Evolutionary conservation across 352 stramenopile genomes (phyloP).

Genomic region (Phytopythium delawarense): DNA sequence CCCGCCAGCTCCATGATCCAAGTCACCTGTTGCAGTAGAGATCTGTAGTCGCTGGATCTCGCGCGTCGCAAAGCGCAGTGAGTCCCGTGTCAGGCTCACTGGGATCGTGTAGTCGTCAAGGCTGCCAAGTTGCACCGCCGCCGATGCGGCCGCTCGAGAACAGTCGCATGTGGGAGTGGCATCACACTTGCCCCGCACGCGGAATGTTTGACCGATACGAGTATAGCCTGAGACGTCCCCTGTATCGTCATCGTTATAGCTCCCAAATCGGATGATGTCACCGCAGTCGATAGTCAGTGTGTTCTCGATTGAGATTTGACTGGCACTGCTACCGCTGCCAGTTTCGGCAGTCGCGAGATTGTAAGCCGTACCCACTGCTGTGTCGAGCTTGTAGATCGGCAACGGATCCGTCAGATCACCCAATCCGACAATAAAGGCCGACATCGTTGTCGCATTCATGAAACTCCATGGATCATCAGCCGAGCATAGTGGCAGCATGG

Average conservation of each 20-base stretch:
- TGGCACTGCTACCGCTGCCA: slow-evolving; percentile 24
- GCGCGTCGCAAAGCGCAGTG: slow-evolving; percentile 35
- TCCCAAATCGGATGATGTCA: slow-evolving; percentile 62
- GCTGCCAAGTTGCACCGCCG: slow-evolving; percentile 39
- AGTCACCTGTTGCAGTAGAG: slow-evolving; percentile 17
- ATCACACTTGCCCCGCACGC: slow-evolving; percentile 59
- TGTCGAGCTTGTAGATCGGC: slow-evolving; percentile 55
- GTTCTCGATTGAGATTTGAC: slow-evolving; percentile 27
- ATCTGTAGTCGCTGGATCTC: slow-evolving; percentile 73
- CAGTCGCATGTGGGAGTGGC: slow-evolving; percentile 41
- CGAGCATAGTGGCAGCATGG: slow-evolving; percentile 59
- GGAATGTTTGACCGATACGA: slow-evolving; percentile 30
- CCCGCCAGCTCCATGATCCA: slow-evolving; percentile 58
- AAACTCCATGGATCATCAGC: slow-evolving; percentile 40
- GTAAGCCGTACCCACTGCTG: slow-evolving; percentile 34
- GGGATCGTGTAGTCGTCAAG: slow-evolving; percentile 29
- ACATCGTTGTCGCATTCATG: slow-evolving; percentile 24
- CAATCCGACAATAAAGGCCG: slow-evolving; percentile 23
- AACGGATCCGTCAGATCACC: slow-evolving; percentile 36
- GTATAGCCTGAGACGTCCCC: neutral
- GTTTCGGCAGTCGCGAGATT: slow-evolving; percentile 24
- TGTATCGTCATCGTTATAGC: slow-evolving; percentile 18
- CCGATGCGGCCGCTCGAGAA: slow-evolving; percentile 12
- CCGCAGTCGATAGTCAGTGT: slow-evolving; percentile 49
- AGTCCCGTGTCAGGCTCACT: slow-evolving; percentile 41